A percentile compares a stretch with the other conserved stretches of the same genome.
Conservation (phyloP, 2,329 filamentous ascomycete genomes). For the Nigrograna mackinnonii region DNA sequence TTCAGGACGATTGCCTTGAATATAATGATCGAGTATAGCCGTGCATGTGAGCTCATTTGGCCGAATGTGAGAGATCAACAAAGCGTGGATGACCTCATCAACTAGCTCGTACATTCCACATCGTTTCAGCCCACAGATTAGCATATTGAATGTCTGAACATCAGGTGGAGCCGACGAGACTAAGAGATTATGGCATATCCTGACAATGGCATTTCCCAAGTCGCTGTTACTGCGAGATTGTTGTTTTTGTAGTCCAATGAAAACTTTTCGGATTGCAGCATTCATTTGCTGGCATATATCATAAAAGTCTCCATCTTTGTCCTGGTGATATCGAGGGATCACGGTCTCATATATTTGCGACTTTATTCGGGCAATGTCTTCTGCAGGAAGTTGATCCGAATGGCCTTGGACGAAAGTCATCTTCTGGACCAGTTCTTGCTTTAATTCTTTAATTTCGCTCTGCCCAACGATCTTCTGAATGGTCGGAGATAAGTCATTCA, state of each 20-base stretch:
- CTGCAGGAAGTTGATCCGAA: no score
- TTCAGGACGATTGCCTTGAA: slow-evolving; percentile 25
- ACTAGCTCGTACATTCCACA: slow-evolving; percentile 27
- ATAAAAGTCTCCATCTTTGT: slow-evolving; percentile 40
- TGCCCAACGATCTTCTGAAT: slow-evolving; percentile 20
- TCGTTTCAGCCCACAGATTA: slow-evolving; percentile 65
- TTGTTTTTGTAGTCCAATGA: slow-evolving; percentile 6
- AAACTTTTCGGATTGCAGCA: slow-evolving; percentile 23
- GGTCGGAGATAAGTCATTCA: slow-evolving; percentile 19
- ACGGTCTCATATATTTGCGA: slow-evolving; percentile 1
- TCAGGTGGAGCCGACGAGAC: slow-evolving; percentile 64
- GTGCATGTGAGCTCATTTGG: slow-evolving; percentile 50
- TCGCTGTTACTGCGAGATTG: slow-evolving; percentile 6
- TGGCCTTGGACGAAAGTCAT: no score
- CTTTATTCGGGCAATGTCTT: no score
- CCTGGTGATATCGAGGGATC: slow-evolving; percentile 41
- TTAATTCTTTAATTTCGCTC: no score
- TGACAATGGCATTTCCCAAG: slow-evolving; percentile 16
- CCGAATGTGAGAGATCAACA: slow-evolving; percentile 44
- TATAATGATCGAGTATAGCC: slow-evolving; percentile 46
- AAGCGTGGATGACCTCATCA: slow-evolving; percentile 30
- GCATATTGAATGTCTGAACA: slow-evolving; percentile 70
- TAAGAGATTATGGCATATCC: slow-evolving; percentile 67
- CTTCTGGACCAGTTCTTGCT: no score
- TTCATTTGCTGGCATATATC: slow-evolving; percentile 34